Percentiles rank a stretch among this genome's conserved stretches.
phyloP scores from a whole-genome alignment of 2,329 filamentous ascomycete genomes.

The Xylariaceae sp. region DNA sequence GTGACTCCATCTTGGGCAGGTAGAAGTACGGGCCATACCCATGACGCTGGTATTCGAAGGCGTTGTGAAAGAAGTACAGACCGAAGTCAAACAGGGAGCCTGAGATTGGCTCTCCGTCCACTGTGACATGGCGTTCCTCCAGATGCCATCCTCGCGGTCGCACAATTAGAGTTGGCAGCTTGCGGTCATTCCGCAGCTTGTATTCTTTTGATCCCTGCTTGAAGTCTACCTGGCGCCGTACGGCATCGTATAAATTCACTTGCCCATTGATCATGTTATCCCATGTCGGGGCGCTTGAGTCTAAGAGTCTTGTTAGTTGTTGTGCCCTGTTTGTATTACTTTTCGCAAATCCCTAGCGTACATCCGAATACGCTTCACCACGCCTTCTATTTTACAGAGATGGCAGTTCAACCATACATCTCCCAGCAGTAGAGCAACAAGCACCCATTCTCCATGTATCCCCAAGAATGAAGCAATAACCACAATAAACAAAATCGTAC shows the following conservation, averaged over 20 bases:
- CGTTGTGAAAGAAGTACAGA: constrained; percentile 99
- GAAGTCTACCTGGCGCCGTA: constrained; percentile 93
- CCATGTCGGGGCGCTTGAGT: constrained; percentile 96
- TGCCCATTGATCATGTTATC: constrained; percentile 99
- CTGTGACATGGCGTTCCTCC: constrained; percentile 96
- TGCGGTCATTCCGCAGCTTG: constrained; percentile 91
- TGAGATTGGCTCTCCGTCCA: constrained; percentile 94
- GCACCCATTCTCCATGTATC: neutral
- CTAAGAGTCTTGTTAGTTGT: constrained; percentile 52
- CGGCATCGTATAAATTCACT: constrained; percentile 95
- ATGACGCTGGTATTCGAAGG: constrained; percentile 81
- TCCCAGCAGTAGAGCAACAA: neutral
- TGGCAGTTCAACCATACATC: neutral
- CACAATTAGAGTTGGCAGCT: constrained; percentile 86
- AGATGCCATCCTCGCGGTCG: constrained; percentile 97
- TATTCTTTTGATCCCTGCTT: constrained; percentile 95
- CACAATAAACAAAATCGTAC: constrained; percentile 36
- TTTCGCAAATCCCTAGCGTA: neutral
- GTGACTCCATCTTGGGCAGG: constrained; percentile 96
- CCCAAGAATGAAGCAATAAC: neutral
- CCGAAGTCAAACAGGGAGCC: constrained; percentile 96
- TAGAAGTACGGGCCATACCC: constrained; percentile 97
- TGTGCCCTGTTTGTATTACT: neutral
- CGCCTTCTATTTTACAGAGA: neutral
- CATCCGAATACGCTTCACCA: neutral